Percentiles rank a stretch among this genome's conserved stretches.
These are phyloP conservation scores for Liriodendron chinense DNA, from an alignment of 164 flowering plant species.

Conservation along the genomic window DNA sequence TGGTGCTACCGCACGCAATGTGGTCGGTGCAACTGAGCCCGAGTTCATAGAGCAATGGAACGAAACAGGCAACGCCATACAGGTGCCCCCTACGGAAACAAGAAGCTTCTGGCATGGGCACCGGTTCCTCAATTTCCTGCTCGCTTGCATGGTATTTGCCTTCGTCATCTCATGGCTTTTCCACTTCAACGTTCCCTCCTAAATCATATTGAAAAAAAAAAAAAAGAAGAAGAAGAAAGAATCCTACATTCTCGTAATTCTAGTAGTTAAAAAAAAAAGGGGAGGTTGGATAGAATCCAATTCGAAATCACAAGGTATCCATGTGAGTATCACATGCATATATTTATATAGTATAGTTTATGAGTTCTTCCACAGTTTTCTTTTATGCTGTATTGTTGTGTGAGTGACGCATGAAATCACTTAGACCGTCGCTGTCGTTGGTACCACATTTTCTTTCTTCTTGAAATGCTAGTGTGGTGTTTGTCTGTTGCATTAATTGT, in stretches of 20 bases:
- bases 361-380: no score
- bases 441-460: background rate
- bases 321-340: background rate
- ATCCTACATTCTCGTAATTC: background rate
- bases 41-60: conserved; percentile 48
- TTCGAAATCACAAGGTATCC: background rate
- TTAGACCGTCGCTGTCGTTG: background rate
- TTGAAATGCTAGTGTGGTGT: background rate
- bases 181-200: conserved; percentile 82
- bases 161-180: conserved; percentile 95
- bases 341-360: no score
- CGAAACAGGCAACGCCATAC: conserved; percentile 31
- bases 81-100: conserved; percentile 33
- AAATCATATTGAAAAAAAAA: background rate
- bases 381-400: no score
- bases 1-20: conserved; percentile 64
- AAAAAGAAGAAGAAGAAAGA: no score
- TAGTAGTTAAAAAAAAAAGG: background rate
- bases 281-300: background rate
- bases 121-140: conserved; percentile 73
- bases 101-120: conserved; percentile 78
- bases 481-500: no score
- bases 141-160: conserved; percentile 90
- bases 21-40: conserved; percentile 46
- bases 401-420: no score